Evolutionary conservation across 2,329 filamentous ascomycete species (phyloP), one percentile per base, ranked within the genome.

Genomic region (Diaporthe sp.): DNA sequence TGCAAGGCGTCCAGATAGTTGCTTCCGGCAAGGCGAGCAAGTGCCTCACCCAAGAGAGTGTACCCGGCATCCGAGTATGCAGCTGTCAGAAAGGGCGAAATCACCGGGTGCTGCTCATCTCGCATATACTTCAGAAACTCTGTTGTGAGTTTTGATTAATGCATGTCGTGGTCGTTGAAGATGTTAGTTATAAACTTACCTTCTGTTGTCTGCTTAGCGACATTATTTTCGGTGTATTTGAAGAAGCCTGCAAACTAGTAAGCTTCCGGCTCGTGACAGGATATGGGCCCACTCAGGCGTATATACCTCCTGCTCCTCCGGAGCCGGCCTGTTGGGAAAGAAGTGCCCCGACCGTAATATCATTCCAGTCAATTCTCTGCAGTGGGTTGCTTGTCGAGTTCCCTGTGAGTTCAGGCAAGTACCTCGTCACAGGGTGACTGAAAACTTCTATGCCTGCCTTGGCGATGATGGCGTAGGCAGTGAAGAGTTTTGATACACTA

Each of bases 401-500:
- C 13, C 42, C 17, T 8, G 25, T 17, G 42, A 65, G 61, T 46
- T 65, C 61, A 9, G 61, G 61, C 25, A 65, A 34, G 28, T 65
- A 49, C 15, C 25, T 65, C 25, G 61, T 65, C 42, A 65, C 42
- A 31, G 61, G 61, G 15, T 65, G 61, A 22, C 25, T 49, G 42
- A 65, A 31, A 22, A 49, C 17, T 22, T 46, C 42, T 25, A 65
- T 65, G 61, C 61, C 61, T 34, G 61, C 61, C 42, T 46, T 6
- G 13, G 60, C 60, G 39, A 62, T 44, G 6, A 62, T 62, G 12
- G 60, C 60, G 39, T 62, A 62, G 8, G 39, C 37, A 9, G 60
- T 62, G 39, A 62, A 62, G n/a, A 62, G 39, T 22, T 62, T 62
- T 2, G 60, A 62, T 7, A 62, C 60, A 44, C 60, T 62, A 10